These are phyloP conservation scores for Oryza rufipogon DNA, from an alignment of 176 grass and related monocot species.

Conservation along the genomic window DNA sequence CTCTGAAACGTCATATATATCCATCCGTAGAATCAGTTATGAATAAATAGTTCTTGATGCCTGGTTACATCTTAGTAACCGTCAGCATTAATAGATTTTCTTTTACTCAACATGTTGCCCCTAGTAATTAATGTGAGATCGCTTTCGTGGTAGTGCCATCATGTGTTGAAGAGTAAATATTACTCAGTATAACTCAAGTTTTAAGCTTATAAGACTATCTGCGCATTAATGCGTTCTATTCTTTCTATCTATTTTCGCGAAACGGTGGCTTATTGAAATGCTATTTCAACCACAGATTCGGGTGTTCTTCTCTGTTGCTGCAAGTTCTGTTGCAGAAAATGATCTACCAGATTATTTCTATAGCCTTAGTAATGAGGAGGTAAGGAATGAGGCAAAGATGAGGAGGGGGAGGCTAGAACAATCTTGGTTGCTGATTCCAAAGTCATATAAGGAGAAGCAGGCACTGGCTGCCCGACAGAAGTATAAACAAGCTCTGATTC, in stretches of 20 bases:
- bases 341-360: conserved; percentile 90
- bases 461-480: conserved; percentile 67
- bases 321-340: conserved; percentile 59
- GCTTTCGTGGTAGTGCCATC: background rate
- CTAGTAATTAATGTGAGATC: conserved; percentile 15
- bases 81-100: background rate
- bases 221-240: background rate
- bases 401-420: conserved; percentile 78
- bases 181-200: background rate
- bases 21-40: background rate
- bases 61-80: background rate
- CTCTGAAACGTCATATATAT: no score
- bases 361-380: conserved; percentile 59
- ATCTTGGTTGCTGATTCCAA: conserved; percentile 83
- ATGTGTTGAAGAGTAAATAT: conserved; percentile 1
- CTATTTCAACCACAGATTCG: conserved; percentile 50
- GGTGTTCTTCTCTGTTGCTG: conserved; percentile 75
- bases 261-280: conserved; percentile 22
- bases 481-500: conserved; percentile 68
- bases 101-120: conserved; percentile 1
- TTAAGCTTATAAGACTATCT: background rate
- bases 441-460: conserved; percentile 92
- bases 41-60: no score
- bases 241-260: background rate
- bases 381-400: conserved; percentile 79